A percentile compares a stretch with the other conserved stretches of the same genome.
Conservation (phyloP, 2,329 filamentous ascomycete species). For the Alternaria consortialis region DNA sequence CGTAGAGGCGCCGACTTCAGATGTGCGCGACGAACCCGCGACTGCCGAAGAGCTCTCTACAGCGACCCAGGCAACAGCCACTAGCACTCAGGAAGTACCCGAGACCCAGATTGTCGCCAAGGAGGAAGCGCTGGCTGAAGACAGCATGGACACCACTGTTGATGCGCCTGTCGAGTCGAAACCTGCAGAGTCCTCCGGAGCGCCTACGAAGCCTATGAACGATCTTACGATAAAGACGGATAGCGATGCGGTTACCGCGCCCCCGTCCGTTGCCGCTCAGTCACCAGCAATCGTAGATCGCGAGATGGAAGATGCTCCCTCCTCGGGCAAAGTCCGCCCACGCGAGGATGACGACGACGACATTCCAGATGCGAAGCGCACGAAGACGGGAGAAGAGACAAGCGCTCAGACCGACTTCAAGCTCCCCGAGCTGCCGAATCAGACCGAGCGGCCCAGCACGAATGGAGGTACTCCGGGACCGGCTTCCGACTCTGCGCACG, state of each 20-base stretch:
- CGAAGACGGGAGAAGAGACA: constrained; percentile 69
- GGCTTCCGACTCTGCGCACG: constrained; percentile 42
- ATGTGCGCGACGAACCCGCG: constrained; percentile 42
- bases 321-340: constrained; percentile 66
- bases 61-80: constrained; percentile 27
- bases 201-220: constrained; percentile 47
- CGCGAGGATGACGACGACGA: constrained; percentile 67
- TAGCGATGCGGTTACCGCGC: constrained; percentile 19
- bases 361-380: constrained; percentile 76
- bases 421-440: constrained; percentile 53
- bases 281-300: constrained; percentile 41
- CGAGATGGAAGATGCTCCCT: constrained; percentile 52
- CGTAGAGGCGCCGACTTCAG: constrained; percentile 53
- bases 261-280: constrained; percentile 25
- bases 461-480: constrained; percentile 28
- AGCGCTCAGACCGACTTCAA: constrained; percentile 54
- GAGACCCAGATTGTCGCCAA: constrained; percentile 38
- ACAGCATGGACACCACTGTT: constrained; percentile 41
- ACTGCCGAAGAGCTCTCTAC: constrained; percentile 22
- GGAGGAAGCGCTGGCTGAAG: constrained; percentile 25
- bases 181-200: constrained; percentile 20
- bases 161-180: constrained; percentile 27
- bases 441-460: constrained; percentile 42
- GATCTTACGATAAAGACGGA: constrained; percentile 43
- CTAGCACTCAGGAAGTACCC: constrained; percentile 42